These are phyloP conservation scores for Pholiota conissans DNA, from an alignment of 768 basidiomycete genomes.

Conservation along the genomic window DNA sequence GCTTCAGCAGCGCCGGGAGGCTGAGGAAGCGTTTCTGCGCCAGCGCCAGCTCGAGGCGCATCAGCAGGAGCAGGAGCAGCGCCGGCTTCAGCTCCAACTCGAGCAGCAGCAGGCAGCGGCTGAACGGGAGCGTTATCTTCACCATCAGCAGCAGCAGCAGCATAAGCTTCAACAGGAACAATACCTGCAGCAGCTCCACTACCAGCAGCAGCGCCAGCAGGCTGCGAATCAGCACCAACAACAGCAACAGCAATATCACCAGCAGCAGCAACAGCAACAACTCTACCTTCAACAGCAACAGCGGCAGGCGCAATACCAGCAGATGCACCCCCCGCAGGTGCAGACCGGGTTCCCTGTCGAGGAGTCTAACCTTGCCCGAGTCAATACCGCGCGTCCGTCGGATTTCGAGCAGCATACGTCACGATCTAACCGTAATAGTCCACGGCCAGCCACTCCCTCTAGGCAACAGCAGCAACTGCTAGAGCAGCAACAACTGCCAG, in stretches of 20 bases:
- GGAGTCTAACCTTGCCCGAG: not conserved
- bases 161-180: not conserved
- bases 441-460: constrained; percentile 3
- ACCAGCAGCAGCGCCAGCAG: constrained; percentile 9
- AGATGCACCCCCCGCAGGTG: not conserved
- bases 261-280: constrained; percentile 1
- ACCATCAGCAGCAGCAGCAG: constrained; percentile 3
- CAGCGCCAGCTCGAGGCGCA: not conserved
- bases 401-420: constrained; percentile 2
- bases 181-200: constrained; percentile 1
- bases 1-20: constrained; percentile 3
- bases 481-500: not conserved
- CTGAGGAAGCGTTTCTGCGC: not conserved
- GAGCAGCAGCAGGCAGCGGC: not conserved
- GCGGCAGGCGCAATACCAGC: not conserved
- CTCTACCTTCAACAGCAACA: not conserved
- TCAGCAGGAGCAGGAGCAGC: constrained; percentile 4
- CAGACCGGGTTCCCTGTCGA: constrained; percentile 6
- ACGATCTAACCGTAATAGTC: not conserved
- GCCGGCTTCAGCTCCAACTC: not conserved
- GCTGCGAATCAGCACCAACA: constrained; percentile 4
- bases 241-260: not conserved
- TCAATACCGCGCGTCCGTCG: constrained; percentile 3
- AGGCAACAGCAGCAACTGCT: not conserved
- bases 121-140: not conserved